These are phyloP conservation scores for Kokia cookei DNA, from an alignment of 441 rosid genomes.

Conservation along the genomic window DNA sequence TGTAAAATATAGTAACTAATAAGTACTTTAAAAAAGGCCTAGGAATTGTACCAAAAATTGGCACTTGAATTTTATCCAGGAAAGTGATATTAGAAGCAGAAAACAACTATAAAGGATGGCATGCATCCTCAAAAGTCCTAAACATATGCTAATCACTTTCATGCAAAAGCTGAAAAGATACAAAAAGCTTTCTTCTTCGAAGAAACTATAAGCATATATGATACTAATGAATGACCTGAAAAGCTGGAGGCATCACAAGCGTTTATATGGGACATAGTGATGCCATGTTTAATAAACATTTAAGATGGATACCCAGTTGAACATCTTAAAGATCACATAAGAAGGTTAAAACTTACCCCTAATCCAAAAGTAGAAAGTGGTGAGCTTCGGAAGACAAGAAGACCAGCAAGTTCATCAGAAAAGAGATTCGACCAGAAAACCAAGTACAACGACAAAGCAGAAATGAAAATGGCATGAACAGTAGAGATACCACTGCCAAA, in stretches of 20 bases:
- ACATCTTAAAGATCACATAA: not conserved
- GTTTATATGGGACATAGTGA: not conserved
- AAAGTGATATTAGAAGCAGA: not conserved
- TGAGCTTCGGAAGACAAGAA: slow-evolving; percentile 35
- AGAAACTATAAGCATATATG: not conserved
- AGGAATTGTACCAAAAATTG: not conserved
- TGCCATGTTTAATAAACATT: not conserved
- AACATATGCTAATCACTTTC: not conserved
- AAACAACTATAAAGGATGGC: too few relatives aligned
- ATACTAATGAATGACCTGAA: not conserved
- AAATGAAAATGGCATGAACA: slow-evolving; percentile 48
- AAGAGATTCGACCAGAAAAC: slow-evolving; percentile 56
- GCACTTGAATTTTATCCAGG: not conserved
- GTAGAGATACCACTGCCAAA: slow-evolving; percentile 61
- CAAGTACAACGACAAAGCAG: slow-evolving; percentile 40
- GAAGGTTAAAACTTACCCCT: slow-evolving; percentile 3
- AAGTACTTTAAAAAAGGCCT: not conserved
- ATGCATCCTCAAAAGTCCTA: not conserved
- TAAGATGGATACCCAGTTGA: not conserved
- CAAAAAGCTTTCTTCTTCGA: not conserved
- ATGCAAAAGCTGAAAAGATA: not conserved
- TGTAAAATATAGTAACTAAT: slow-evolving; percentile 19
- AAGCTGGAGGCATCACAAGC: not conserved
- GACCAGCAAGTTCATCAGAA: slow-evolving; percentile 32
- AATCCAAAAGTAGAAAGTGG: slow-evolving; percentile 10